These are phyloP conservation scores for Blyttiomyces sp. DNA, from an alignment of 371 early-diverging fungal genomes.

Conservation along the genomic window DNA sequence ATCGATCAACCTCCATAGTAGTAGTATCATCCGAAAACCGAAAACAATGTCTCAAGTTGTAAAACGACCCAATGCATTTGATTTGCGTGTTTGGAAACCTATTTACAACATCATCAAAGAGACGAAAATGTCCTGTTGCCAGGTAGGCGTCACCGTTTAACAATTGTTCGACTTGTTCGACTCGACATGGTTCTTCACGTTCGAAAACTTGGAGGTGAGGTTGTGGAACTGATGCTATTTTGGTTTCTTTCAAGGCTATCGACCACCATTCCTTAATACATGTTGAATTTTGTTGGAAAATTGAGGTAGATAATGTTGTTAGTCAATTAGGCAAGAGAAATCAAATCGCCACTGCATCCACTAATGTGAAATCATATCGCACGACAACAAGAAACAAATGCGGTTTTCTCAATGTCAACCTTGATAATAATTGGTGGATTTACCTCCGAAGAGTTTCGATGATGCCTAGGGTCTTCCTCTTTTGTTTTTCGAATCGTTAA, in stretches of 20 bases:
- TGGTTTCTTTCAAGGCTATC: conserved; percentile 7
- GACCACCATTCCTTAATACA: neutral
- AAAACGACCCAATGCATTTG: conserved; percentile 5
- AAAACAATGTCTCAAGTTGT: neutral
- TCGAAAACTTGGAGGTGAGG: conserved; percentile 6
- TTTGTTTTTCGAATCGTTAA: neutral
- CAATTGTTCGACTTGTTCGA: neutral
- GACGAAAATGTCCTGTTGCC: neutral
- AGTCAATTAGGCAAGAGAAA: neutral
- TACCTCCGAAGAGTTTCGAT: neutral
- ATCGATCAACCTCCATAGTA: conserved; percentile 5
- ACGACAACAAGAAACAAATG: neutral
- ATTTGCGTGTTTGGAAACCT: neutral
- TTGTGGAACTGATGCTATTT: neutral
- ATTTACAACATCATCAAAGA: neutral
- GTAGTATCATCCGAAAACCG: neutral
- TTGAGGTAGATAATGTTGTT: neutral
- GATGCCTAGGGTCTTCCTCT: neutral
- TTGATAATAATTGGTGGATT: neutral
- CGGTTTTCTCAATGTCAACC: neutral
- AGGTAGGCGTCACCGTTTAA: neutral
- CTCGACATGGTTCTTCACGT: conserved; percentile 3
- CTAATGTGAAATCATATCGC: no score
- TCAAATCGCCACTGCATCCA: neutral
- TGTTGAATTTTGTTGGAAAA: neutral